phyloP scores from a whole-genome alignment of 2,329 filamentous ascomycete species.

The Ophiostoma montium region DNA sequence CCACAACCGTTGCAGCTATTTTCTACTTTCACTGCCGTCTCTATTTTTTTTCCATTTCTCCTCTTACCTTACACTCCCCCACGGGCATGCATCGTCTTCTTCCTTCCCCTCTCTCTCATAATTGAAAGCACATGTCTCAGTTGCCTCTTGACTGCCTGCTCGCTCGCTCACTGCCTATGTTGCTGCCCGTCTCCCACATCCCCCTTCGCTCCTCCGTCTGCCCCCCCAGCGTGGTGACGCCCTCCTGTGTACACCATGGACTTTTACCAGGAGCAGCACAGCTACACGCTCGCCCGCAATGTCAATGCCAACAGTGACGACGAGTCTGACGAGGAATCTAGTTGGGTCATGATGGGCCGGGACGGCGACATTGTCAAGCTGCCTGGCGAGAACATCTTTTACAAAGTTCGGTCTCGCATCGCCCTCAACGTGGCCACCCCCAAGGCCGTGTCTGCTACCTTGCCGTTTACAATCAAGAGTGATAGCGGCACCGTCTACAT shows the following conservation, averaged over 20 bases:
- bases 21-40: not conserved
- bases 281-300: slow-evolving; percentile 29
- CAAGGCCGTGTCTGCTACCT: slow-evolving; percentile 46
- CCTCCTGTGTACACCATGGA: slow-evolving; percentile 6
- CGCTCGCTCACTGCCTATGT: slow-evolving; percentile 1
- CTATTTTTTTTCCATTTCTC: slow-evolving; percentile 7
- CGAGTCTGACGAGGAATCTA: slow-evolving; percentile 41
- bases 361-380: slow-evolving; percentile 65
- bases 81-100: slow-evolving; percentile 5
- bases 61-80: slow-evolving; percentile 1
- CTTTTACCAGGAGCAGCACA: slow-evolving; percentile 15
- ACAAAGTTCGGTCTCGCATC: slow-evolving; percentile 67
- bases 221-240: not conserved
- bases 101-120: slow-evolving; percentile 10
- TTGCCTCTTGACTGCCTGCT: not conserved
- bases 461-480: slow-evolving; percentile 56
- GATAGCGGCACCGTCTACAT: slow-evolving; percentile 64
- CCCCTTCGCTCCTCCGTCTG: slow-evolving; percentile 1
- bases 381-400: slow-evolving; percentile 68
- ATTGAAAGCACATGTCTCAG: too few relatives aligned
- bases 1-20: not conserved
- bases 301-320: slow-evolving; percentile 23
- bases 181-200: slow-evolving; percentile 1
- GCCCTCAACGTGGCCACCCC: slow-evolving; percentile 60
- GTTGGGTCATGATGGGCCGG: slow-evolving; percentile 86